A percentile compares a stretch with the other conserved stretches of the same genome.
Evolutionary conservation across 2,329 filamentous ascomycete genomes (phyloP).

Genomic region (Acrodontium crateriforme): DNA sequence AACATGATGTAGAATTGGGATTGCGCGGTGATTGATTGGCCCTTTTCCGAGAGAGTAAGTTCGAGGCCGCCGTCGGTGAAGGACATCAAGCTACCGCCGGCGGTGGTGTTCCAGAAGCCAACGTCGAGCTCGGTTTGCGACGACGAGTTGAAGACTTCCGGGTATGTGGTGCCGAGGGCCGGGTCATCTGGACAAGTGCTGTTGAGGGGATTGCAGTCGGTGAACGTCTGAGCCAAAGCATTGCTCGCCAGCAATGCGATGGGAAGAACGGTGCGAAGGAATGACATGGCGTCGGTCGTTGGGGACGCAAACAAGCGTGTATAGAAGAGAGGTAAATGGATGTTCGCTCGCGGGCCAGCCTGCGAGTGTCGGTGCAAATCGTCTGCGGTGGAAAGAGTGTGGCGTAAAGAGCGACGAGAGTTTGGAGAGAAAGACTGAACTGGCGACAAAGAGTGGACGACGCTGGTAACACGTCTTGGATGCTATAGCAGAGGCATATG

Average conservation of each 20-base stretch:
- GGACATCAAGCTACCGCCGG: slow-evolving; percentile 49
- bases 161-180: slow-evolving; percentile 51
- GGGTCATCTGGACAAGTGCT: slow-evolving; percentile 54
- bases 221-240: slow-evolving; percentile 56
- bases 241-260: slow-evolving; percentile 12
- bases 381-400: too few species aligned
- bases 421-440: too few species aligned
- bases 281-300: too few species aligned
- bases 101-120: slow-evolving; percentile 37
- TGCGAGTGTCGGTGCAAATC: too few species aligned
- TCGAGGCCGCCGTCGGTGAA: slow-evolving; percentile 43
- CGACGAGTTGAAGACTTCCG: slow-evolving; percentile 51
- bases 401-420: too few species aligned
- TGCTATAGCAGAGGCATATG: too few species aligned
- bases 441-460: too few species aligned
- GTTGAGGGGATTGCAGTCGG: slow-evolving; percentile 65
- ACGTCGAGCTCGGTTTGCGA: slow-evolving; percentile 32
- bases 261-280: slow-evolving; percentile 9
- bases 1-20: slow-evolving; percentile 79
- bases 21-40: slow-evolving; percentile 64
- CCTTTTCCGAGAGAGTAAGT: slow-evolving; percentile 55
- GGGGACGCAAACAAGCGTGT: too few species aligned
- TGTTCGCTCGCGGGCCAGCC: too few species aligned
- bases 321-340: too few species aligned
- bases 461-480: too few species aligned